Conservation (phyloP, 2,329 filamentous ascomycete genomes). For the Colletotrichum spinosum region DNA sequence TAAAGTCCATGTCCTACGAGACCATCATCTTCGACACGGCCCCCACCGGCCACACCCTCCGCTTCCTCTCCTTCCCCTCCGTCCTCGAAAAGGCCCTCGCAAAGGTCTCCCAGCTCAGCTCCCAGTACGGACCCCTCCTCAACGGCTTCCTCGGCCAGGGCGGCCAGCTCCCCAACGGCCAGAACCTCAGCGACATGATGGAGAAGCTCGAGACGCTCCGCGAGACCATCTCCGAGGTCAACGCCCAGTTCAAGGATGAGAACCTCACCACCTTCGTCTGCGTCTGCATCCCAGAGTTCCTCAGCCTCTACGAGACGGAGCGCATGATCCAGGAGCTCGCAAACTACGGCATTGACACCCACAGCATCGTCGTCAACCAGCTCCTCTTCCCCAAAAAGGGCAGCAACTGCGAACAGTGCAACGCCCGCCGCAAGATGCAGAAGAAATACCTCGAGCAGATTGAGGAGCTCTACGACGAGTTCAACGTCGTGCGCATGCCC, state of each 20-base stretch:
- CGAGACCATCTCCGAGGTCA: slow-evolving; percentile 94
- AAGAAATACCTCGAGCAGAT: slow-evolving; percentile 99
- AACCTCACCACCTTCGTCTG: slow-evolving; percentile 97
- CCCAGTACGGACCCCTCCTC: slow-evolving; percentile 94
- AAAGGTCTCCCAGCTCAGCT: slow-evolving; percentile 93
- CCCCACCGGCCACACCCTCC: slow-evolving; percentile 96
- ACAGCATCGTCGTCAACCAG: slow-evolving; percentile 98
- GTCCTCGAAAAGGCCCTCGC: slow-evolving; percentile 98
- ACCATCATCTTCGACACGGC: slow-evolving; percentile 99
- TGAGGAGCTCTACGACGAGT: slow-evolving; percentile 97
- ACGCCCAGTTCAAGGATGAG: slow-evolving; percentile 97
- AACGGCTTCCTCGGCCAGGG: slow-evolving; percentile 90
- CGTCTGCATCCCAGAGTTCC: slow-evolving; percentile 97
- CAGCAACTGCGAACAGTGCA: slow-evolving; percentile 94
- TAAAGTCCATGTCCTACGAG: slow-evolving; percentile 98
- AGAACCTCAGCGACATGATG: slow-evolving; percentile 91
- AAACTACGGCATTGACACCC: slow-evolving; percentile 93
- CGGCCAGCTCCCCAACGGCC: slow-evolving; percentile 84
- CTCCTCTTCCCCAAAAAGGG: slow-evolving; percentile 89
- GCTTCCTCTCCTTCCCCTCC: slow-evolving; percentile 97
- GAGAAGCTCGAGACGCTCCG: slow-evolving; percentile 94
- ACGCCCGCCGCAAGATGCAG: slow-evolving; percentile 95
- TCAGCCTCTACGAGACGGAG: slow-evolving; percentile 97
- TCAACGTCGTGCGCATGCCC: slow-evolving; percentile 99
- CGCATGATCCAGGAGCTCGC: slow-evolving; percentile 99